These are phyloP conservation scores for Starmerella bombicola DNA, from an alignment of 805 yeast genomes.

Conservation along the genomic window DNA sequence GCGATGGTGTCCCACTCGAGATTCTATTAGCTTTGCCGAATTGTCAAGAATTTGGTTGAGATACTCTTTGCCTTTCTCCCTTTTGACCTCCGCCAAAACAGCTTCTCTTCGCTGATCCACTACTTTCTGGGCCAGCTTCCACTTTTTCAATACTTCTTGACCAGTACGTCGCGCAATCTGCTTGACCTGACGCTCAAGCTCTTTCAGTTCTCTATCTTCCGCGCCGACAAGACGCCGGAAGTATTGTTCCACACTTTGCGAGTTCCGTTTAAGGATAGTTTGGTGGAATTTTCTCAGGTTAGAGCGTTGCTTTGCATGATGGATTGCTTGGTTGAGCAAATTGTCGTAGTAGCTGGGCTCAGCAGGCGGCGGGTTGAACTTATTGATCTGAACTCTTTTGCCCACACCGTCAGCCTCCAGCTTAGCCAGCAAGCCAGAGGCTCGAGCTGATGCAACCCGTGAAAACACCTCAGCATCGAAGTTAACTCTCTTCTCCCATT, in stretches of 20 bases:
- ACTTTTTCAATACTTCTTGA: slow-evolving; percentile 74
- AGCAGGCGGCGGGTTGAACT: slow-evolving; percentile 39
- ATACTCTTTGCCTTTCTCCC: slow-evolving; percentile 74
- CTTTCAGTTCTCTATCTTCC: slow-evolving; percentile 66
- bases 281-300: slow-evolving; percentile 53
- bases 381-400: slow-evolving; percentile 25
- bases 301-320: slow-evolving; percentile 55
- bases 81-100: slow-evolving; percentile 52
- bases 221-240: slow-evolving; percentile 80
- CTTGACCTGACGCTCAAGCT: slow-evolving; percentile 55
- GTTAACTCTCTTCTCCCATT: slow-evolving; percentile 35
- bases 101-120: slow-evolving; percentile 64
- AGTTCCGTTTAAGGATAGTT: slow-evolving; percentile 56
- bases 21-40: slow-evolving; percentile 78
- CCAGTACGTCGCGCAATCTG: slow-evolving; percentile 70
- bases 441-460: slow-evolving; percentile 38
- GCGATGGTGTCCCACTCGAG: slow-evolving; percentile 43
- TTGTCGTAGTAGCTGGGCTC: slow-evolving; percentile 54
- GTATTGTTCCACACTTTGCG: slow-evolving; percentile 74
- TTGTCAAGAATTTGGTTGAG: slow-evolving; percentile 79
- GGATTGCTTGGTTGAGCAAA: slow-evolving; percentile 60
- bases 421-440: slow-evolving; percentile 24
- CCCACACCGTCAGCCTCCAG: slow-evolving; percentile 27
- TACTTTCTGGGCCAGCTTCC: slow-evolving; percentile 75
- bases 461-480: slow-evolving; percentile 39